Conservation (phyloP, 345 rosid species). For the Cochlearia excelsa region DNA sequence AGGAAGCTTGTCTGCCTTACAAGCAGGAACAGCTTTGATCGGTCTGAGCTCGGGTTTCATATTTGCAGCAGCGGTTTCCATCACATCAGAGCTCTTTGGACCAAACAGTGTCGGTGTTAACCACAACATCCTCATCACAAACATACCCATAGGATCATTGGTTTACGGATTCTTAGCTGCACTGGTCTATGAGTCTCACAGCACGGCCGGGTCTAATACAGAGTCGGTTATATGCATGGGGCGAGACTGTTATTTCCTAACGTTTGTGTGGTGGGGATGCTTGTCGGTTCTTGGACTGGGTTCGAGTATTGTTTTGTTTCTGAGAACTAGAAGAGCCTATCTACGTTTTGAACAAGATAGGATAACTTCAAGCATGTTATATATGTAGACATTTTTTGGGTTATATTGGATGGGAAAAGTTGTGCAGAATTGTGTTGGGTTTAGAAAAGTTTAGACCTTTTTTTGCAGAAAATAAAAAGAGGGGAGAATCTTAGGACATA, state of each 20-base stretch:
- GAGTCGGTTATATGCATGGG: slow-evolving; percentile 68
- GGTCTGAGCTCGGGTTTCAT: slow-evolving; percentile 92
- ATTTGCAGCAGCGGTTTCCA: slow-evolving; percentile 90
- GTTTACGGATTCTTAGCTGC: slow-evolving; percentile 85
- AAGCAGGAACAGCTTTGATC: slow-evolving; percentile 61
- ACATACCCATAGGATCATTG: slow-evolving; percentile 84
- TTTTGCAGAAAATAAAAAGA: neutral
- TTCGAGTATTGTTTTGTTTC: slow-evolving; percentile 62
- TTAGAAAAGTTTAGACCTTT: neutral
- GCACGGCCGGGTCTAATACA: slow-evolving; percentile 14
- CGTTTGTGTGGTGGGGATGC: slow-evolving; percentile 92
- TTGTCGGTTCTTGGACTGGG: slow-evolving; percentile 65
- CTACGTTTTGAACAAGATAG: slow-evolving; percentile 67
- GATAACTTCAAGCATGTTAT: slow-evolving; percentile 21
- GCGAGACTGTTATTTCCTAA: slow-evolving; percentile 63
- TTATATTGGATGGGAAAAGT: neutral
- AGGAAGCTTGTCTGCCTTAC: slow-evolving; percentile 46
- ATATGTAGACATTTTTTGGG: neutral
- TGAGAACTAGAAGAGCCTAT: slow-evolving; percentile 83
- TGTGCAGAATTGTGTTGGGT: neutral
- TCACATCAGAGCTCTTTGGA: slow-evolving; percentile 91
- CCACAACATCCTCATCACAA: slow-evolving; percentile 92
- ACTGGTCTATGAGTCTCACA: slow-evolving; percentile 65
- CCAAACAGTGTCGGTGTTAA: slow-evolving; percentile 88
- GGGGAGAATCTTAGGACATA: neutral